A percentile compares a stretch with the other conserved stretches of the same genome.
Evolutionary conservation across 257 asterid genomes (phyloP).

Genomic region (Fraxinus excelsior): DNA sequence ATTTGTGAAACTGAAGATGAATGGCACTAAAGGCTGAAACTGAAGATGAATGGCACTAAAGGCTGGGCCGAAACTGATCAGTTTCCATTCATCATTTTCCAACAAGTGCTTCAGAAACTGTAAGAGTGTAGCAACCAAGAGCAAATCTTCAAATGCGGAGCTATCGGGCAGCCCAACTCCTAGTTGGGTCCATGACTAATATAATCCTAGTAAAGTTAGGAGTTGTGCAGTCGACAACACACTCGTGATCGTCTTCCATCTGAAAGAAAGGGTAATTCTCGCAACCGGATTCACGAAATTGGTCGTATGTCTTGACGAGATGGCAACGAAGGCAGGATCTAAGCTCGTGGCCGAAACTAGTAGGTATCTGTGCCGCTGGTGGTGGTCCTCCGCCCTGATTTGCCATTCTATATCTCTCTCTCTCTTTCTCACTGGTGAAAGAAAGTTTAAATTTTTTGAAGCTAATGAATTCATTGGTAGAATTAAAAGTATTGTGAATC

Average conservation of each 20-base stretch:
- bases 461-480: no score
- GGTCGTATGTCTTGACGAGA: constrained; percentile 89
- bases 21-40: no score
- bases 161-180: constrained; percentile 98
- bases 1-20: no score
- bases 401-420: constrained; percentile 30
- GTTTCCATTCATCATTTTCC: no score
- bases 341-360: constrained; percentile 94
- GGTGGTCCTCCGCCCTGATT: constrained; percentile 43
- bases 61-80: no score
- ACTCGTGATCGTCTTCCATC: constrained; percentile 84
- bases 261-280: constrained; percentile 90
- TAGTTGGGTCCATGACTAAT: constrained; percentile 84
- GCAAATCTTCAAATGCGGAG: no score
- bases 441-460: no score
- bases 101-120: no score
- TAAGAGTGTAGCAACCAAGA: no score
- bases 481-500: no score
- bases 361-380: constrained; percentile 78
- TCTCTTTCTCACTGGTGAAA: neutral
- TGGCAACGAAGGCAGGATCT: constrained; percentile 97
- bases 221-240: constrained; percentile 85
- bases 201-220: constrained; percentile 84
- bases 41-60: no score
- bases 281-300: constrained; percentile 92